A percentile compares a stretch with the other conserved stretches of the same genome.
phyloP scores from a whole-genome alignment of 768 basidiomycete species.

The Boletus vermiculosoides region DNA sequence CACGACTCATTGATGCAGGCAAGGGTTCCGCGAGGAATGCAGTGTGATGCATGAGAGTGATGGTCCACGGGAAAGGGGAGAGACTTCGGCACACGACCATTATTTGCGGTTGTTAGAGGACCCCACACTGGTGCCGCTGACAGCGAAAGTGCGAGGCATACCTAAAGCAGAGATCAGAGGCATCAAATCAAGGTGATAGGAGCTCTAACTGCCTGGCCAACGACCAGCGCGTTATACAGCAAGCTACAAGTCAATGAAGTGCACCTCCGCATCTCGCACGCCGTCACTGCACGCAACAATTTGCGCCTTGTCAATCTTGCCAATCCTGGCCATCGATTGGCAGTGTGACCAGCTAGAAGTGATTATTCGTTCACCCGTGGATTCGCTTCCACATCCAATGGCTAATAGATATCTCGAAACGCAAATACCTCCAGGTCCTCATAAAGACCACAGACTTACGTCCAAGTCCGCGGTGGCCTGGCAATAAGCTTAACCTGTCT shows the following conservation, averaged over 20 bases:
- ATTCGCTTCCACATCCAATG: constrained; percentile 6
- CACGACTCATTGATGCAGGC: not conserved
- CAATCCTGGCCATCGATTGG: not conserved
- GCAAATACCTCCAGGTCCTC: not conserved
- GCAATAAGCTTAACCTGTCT: constrained; percentile 7
- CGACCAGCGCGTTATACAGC: not conserved
- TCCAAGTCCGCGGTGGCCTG: constrained; percentile 22
- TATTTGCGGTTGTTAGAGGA: constrained; percentile 1
- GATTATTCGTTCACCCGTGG: constrained; percentile 4
- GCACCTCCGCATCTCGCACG: not conserved
- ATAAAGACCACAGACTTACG: constrained; percentile 10
- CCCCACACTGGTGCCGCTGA: not conserved
- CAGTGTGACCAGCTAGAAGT: not conserved
- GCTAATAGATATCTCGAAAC: constrained; percentile 14
- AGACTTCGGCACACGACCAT: constrained; percentile 24
- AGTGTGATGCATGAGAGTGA: constrained; percentile 15
- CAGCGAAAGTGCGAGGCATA: too few species aligned
- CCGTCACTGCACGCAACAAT: not conserved
- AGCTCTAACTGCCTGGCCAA: not conserved
- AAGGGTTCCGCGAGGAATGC: constrained; percentile 14
- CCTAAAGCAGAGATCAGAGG: too few species aligned
- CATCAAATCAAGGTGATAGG: not conserved
- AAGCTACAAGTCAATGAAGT: not conserved
- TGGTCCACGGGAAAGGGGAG: not conserved
- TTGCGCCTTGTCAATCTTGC: not conserved